Base-by-base conservation (phyloP, 352 stramenopile genomes). In the Pythium myriotylum region DNA sequence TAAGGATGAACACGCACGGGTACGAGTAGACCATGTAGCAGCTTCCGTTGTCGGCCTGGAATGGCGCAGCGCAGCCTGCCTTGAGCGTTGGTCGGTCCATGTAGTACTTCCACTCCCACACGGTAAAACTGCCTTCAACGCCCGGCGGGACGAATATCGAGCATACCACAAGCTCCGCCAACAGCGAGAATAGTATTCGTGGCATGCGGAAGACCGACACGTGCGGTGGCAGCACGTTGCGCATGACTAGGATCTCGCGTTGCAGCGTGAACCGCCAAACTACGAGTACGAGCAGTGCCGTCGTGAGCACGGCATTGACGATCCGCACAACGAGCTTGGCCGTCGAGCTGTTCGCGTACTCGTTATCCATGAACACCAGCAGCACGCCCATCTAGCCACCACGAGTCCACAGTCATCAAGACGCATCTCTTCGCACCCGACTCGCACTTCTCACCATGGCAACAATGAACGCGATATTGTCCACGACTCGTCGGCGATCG, bases 11-110 rank as follows among this genome's bases (percentile, higher is more conserved):
- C 26, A 78, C 78, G 65, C 62, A 92, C 81, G 76, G 67, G 50
- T 93, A 89, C 13, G 69, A 72, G 50, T 89, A 93, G 16, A 82
- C 69, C 40, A 87, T 67, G 46, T 88, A 93, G 68, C 84, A 93
- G 60, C 68, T 78, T 1, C 45, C 68, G 7, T 41, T 50, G 43
- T 74, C 47, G 17, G 68, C 61, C 7, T 68, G 61, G 51, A 81
- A 82, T 7, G 72, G 70, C 4, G 57, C 58, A 1, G 67, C 55
- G 43, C 81, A 93, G 13, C 55, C 51, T 1, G 24, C 32, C 50
- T 61, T 47, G 29, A 47, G 24, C 22, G 41, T 19, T n/a, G 35
- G 43, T 14, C 67, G 51, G 20, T 78, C 75, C 6, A 72, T 58
- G 60, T 87, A 84, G 35, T 74, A 87, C 58, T 86, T 89, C 84